Percentiles rank a stretch among this genome's conserved stretches.
Conservation (phyloP, 257 asterid species). For the Capsicum baccatum region DNA sequence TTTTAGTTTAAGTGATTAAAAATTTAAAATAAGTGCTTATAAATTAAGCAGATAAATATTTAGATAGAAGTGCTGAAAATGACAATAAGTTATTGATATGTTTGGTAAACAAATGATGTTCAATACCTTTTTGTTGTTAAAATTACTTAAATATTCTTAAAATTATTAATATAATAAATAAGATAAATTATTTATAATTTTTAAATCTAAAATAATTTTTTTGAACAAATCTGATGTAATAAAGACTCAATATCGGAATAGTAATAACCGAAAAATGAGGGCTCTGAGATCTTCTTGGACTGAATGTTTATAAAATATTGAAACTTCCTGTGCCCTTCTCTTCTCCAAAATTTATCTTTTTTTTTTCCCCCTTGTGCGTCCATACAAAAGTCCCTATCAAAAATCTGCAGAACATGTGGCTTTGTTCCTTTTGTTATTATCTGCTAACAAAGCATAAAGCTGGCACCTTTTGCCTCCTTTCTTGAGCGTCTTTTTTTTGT, state of each 20-base stretch:
- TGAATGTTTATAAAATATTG: conserved; percentile 33
- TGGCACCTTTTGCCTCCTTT: conserved; percentile 26
- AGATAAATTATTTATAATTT: too few relatives aligned
- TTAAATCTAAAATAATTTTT: too few relatives aligned
- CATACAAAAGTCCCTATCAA: conserved; percentile 31
- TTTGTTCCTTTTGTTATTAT: conserved; percentile 37
- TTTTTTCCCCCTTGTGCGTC: conserved; percentile 15
- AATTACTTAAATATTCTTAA: too few relatives aligned
- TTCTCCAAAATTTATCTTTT: conserved; percentile 1
- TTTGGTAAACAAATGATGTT: too few relatives aligned
- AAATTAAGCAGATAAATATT: too few relatives aligned
- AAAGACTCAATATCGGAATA: not conserved
- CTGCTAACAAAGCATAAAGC: conserved; percentile 32
- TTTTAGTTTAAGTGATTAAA: too few relatives aligned
- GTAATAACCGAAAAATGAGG: not conserved
- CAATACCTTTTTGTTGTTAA: too few relatives aligned
- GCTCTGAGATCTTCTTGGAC: not conserved
- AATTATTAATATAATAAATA: too few relatives aligned
- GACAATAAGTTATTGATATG: too few relatives aligned
- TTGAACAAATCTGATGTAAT: too few relatives aligned
- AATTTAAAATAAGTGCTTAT: too few relatives aligned
- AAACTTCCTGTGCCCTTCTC: conserved; percentile 36
- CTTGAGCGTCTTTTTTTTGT: not conserved
- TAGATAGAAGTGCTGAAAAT: too few relatives aligned
- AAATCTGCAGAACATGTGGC: conserved; percentile 42